Percentiles rank a stretch among this genome's conserved stretches.
Evolutionary conservation across 2,329 filamentous ascomycete genomes (phyloP).

Genomic region (Venturia oleaginea): DNA sequence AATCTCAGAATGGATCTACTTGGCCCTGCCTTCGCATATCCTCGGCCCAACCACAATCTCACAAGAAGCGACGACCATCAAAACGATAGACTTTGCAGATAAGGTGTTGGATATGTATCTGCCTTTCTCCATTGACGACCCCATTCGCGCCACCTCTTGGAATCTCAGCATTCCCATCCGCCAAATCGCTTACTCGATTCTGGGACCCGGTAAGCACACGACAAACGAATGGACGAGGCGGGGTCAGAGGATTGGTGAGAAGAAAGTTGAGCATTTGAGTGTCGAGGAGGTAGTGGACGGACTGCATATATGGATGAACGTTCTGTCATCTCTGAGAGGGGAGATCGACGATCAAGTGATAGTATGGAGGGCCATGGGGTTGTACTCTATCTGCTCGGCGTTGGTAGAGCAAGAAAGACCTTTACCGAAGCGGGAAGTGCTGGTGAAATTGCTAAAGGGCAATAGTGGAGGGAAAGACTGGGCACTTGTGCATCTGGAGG

Average conservation of each 20-base stretch:
- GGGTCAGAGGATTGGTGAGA: constrained; percentile 4
- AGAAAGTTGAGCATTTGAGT: constrained; percentile 4
- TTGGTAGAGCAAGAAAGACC: neutral
- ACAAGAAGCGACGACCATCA: neutral
- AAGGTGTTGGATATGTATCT: constrained; percentile 6
- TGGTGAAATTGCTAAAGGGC: neutral
- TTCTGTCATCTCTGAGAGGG: neutral
- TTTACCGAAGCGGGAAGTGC: neutral
- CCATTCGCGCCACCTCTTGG: constrained; percentile 12
- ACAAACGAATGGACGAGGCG: constrained; percentile 7
- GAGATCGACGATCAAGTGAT: neutral
- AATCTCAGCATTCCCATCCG: constrained; percentile 4
- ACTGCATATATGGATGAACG: neutral
- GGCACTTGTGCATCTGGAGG: constrained; percentile 3
- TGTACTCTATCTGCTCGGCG: neutral
- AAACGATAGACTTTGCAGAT: neutral
- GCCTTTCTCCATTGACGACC: constrained; percentile 13
- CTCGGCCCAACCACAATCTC: neutral
- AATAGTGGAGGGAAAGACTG: neutral
- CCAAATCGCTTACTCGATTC: constrained; percentile 8
- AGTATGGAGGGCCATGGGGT: neutral
- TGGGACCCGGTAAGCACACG: neutral
- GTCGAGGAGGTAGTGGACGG: neutral
- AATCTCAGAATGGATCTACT: constrained; percentile 8
- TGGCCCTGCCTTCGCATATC: neutral